These are phyloP conservation scores for Melaleuca alternifolia DNA, from an alignment of 345 rosid genomes.

Conservation along the genomic window DNA sequence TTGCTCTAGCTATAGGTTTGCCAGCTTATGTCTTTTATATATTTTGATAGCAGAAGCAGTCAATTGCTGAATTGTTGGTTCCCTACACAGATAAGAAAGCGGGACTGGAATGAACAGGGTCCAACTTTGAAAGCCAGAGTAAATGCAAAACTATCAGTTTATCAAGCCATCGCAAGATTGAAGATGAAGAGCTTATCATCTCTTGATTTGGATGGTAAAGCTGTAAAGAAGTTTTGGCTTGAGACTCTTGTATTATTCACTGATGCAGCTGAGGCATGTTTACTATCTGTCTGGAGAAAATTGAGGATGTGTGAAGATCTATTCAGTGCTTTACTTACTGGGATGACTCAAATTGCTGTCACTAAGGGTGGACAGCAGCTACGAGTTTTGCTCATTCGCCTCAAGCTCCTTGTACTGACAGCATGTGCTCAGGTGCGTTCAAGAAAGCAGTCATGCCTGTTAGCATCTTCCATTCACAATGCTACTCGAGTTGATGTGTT, in stretches of 20 bases:
- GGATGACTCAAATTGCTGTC: slow-evolving; percentile 77
- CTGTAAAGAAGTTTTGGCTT: slow-evolving; percentile 74
- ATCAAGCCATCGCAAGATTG: slow-evolving; percentile 78
- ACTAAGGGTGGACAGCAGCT: slow-evolving; percentile 90
- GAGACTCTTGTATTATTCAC: slow-evolving; percentile 76
- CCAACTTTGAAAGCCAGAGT: slow-evolving; percentile 69
- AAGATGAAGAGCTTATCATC: slow-evolving; percentile 62
- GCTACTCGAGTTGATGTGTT: neutral
- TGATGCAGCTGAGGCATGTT: slow-evolving; percentile 92
- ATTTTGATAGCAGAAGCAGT: neutral
- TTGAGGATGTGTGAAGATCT: slow-evolving; percentile 86
- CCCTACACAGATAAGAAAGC: slow-evolving; percentile 71
- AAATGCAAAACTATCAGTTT: slow-evolving; percentile 71
- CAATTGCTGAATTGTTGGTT: neutral
- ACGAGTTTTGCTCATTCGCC: slow-evolving; percentile 91
- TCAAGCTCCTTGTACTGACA: slow-evolving; percentile 78
- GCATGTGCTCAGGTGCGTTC: slow-evolving; percentile 76
- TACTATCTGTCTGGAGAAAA: slow-evolving; percentile 90
- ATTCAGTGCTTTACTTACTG: slow-evolving; percentile 69
- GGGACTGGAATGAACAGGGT: slow-evolving; percentile 93
- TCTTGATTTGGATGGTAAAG: slow-evolving; percentile 79
- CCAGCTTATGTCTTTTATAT: neutral
- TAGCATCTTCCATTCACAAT: neutral
- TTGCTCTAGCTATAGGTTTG: neutral
- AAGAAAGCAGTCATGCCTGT: neutral